Base-by-base conservation (phyloP, 352 stramenopile genomes). In the Blastocystis hominis region DNA sequence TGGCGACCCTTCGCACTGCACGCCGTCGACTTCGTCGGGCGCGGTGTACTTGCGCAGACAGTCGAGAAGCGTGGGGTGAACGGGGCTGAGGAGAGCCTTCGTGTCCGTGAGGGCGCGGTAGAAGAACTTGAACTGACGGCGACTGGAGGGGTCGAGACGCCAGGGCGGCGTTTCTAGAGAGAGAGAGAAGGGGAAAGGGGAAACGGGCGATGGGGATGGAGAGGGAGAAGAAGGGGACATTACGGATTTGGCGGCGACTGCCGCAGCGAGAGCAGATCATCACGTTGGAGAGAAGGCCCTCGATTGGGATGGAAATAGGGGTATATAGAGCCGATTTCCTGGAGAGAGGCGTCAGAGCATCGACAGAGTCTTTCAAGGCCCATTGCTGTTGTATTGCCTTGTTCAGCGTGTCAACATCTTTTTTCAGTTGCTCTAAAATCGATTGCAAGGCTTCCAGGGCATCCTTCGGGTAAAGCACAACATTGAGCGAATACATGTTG, bases 11-110 rank as follows among this genome's bases (percentile, higher is more conserved):
- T 84, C 38, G 72, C 72, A 84, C 0, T 10, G 15, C 1, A 84
- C 72, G 13, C 55, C 72, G 20, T 84, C 72, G 3, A 84, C 34
- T 64, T 84, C 72, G n/a, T 63, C 54, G 20, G 36, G 34, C 15
- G 72, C 47, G 20, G 72, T 84, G n/a, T 66, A 84, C n/a, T 68
- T n/a, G n/a, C 72, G 72, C 17, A 84, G 72, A 84, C 72, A 84
- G 50, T 84, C 72, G 15, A 84, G 30, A 10, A 84, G 55, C 9
- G 72, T 84, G 3, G 72, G 34, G 42, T 84, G 50, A 9, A 84
- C 34, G 4, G 72, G 50, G 55, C 68, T 84, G 13, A 30, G 20
- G 72, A 50, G 50, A 24, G 55, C n/a, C 17, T 44, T 46, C 9
- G 44, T 6, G 17, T 68, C 68, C 34, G 42, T 20, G 56, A 84